Evolutionary conservation across 306 rosid genomes (phyloP), one percentile per base, ranked within the genome.

Genomic region (Psophocarpus tetragonolobus): DNA sequence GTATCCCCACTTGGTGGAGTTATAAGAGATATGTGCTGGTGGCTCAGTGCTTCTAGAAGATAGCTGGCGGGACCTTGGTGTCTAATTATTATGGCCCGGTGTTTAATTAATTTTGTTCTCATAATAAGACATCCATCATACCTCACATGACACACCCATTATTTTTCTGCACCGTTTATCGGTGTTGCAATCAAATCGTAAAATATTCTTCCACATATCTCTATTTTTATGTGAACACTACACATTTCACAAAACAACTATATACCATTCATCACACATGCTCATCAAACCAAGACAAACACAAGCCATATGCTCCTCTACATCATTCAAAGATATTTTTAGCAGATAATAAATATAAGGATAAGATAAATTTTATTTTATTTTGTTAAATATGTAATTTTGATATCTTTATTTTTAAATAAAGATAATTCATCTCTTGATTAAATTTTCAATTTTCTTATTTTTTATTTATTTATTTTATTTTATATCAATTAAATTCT

Each of bases 1-100:
- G 32, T 15, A 73, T 41, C 29, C 29, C 17, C 41, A 18, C 4
- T 65, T 29, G 58, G 36, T 12, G 17, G 8, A 3, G 42, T 6
- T 21, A 14, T 38, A 12, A 50, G 75, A 80, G 73, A 73, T 30
- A 23, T 13, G 33, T 6, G 5, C n/a, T n/a, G n/a, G n/a, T n/a
- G n/a, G 24, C 3, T 27, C n/a, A n/a, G n/a, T 50, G 6, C 38
- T 0, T 76, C 85, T 61, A 76, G 74, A 76, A 81, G 7, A 15
- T 50, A 63, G 38, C 6, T 6, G 12, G 30, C 1, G 41, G 84
- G 60, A 3, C 78, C 54, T 50, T 3, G 5, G 27, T 57, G 56
- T 73, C 27, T 18, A 73, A 21, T 53, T 72, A 7, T 72, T 48
- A 29, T 29, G 2, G 4, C 32, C 2, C 1, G 39, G 38, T 58